A percentile compares a stretch with the other conserved stretches of the same genome.
Conservation (phyloP, 108 stramenopile species). For the Chaetoceros tenuissimus region DNA sequence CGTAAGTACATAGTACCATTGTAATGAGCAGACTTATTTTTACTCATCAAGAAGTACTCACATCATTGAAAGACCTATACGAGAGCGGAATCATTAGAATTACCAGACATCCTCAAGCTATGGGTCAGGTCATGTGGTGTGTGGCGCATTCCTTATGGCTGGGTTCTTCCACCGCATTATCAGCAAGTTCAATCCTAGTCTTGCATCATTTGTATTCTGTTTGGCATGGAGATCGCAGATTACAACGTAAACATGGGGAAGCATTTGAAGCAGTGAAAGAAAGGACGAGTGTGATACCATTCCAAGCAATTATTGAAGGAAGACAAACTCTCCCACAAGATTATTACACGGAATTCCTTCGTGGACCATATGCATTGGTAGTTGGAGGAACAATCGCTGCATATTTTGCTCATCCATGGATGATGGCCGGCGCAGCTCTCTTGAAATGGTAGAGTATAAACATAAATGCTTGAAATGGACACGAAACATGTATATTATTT, state of each 20-base stretch:
- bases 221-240: constrained; percentile 93
- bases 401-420: constrained; percentile 93
- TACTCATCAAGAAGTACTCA: no score
- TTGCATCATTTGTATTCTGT: constrained; percentile 88
- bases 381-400: constrained; percentile 85
- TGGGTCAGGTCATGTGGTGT: constrained; percentile 93
- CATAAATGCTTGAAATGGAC: no score
- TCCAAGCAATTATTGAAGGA: constrained; percentile 86
- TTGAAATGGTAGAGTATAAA: constrained; percentile 31
- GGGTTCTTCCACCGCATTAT: constrained; percentile 75
- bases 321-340: constrained; percentile 75
- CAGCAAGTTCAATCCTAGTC: constrained; percentile 64
- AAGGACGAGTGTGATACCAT: constrained; percentile 80
- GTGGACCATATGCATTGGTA: constrained; percentile 88
- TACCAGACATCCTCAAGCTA: constrained; percentile 92
- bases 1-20: no score
- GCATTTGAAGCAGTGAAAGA: constrained; percentile 63
- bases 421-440: constrained; percentile 90
- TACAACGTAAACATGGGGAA: constrained; percentile 72
- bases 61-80: no score
- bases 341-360: constrained; percentile 86
- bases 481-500: no score
- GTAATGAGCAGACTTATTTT: no score
- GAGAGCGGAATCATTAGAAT: constrained; percentile 93
- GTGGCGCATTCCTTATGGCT: constrained; percentile 84